Percentiles rank a stretch among this genome's conserved stretches.
Evolutionary conservation across 1,139 yeast species (phyloP).

Genomic region (Candida freyschussii): DNA sequence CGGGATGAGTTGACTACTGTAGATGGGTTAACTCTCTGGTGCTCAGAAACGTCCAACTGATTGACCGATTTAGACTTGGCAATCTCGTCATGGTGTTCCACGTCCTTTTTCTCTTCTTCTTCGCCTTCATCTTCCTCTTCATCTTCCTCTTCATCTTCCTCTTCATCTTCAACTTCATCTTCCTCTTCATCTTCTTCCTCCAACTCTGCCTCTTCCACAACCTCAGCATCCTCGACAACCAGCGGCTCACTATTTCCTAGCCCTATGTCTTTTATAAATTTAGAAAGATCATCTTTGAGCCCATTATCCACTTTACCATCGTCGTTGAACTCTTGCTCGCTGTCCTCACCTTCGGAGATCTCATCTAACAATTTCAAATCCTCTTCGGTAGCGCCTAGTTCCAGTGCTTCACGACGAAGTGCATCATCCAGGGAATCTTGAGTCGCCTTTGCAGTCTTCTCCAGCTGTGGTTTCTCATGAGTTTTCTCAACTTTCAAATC

Average conservation of each 20-base stretch:
- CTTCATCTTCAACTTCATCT: slow-evolving; percentile 24
- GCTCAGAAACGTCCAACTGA: slow-evolving; percentile 22
- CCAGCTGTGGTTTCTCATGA: slow-evolving; percentile 1
- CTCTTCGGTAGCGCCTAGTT: slow-evolving; percentile 69
- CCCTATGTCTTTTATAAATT: slow-evolving; percentile 68
- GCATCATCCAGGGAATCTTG: slow-evolving; percentile 34
- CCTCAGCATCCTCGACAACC: slow-evolving; percentile 35
- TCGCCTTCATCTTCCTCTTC: slow-evolving; percentile 11
- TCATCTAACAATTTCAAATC: slow-evolving; percentile 54
- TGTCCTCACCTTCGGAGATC: slow-evolving; percentile 53
- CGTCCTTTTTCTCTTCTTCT: slow-evolving; percentile 8
- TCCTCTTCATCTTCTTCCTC: slow-evolving; percentile 29
- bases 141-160: slow-evolving; percentile 8
- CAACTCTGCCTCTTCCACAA: slow-evolving; percentile 32
- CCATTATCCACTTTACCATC: slow-evolving; percentile 40
- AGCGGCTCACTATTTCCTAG: slow-evolving; percentile 40
- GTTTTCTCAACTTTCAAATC: no score
- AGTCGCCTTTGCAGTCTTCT: slow-evolving; percentile 1
- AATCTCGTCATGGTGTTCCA: slow-evolving; percentile 1
- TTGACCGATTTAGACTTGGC: slow-evolving; percentile 3
- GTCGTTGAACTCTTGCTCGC: slow-evolving; percentile 56
- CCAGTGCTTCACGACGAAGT: slow-evolving; percentile 65
- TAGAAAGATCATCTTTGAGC: slow-evolving; percentile 54
- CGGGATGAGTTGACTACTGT: slow-evolving; percentile 54
- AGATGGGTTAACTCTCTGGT: slow-evolving; percentile 43